phyloP scores from a whole-genome alignment of 1,139 yeast genomes.

The Pichia sp. region DNA sequence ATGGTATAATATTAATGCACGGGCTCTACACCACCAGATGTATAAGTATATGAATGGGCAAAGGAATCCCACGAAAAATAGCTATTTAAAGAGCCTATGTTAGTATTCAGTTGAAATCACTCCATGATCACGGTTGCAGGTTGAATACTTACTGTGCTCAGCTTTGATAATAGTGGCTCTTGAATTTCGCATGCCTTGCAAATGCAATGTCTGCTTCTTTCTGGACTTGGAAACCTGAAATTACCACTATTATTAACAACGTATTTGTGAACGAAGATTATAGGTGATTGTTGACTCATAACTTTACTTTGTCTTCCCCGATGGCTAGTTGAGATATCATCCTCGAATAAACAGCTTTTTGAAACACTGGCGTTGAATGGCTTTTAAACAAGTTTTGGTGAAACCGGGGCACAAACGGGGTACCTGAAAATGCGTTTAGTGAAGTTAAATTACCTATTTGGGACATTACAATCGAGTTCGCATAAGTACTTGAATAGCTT shows the following conservation, averaged over 20 bases:
- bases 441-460: conserved; percentile 10
- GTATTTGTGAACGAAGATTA: conserved; percentile 2
- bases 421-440: no score
- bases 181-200: conserved; percentile 11
- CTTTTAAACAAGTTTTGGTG: no score
- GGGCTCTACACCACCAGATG: conserved; percentile 6
- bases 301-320: no score
- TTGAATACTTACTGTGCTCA: conserved; percentile 8
- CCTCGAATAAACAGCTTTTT: no score
- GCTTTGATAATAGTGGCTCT: conserved; percentile 3
- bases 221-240: no score
- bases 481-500: no score
- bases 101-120: conserved; percentile 1
- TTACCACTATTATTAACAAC: background rate
- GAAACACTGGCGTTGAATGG: no score
- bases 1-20: conserved; percentile 1
- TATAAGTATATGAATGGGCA: conserved; percentile 9
- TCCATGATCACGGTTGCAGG: no score
- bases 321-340: no score
- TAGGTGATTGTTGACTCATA: no score
- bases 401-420: no score
- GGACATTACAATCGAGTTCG: conserved; percentile 12
- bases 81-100: conserved; percentile 5
- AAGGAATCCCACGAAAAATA: conserved; percentile 11
- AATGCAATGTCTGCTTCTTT: conserved; percentile 1